phyloP scores from a whole-genome alignment of 495 filamentous ascomycete genomes.

The Podospora australis region DNA sequence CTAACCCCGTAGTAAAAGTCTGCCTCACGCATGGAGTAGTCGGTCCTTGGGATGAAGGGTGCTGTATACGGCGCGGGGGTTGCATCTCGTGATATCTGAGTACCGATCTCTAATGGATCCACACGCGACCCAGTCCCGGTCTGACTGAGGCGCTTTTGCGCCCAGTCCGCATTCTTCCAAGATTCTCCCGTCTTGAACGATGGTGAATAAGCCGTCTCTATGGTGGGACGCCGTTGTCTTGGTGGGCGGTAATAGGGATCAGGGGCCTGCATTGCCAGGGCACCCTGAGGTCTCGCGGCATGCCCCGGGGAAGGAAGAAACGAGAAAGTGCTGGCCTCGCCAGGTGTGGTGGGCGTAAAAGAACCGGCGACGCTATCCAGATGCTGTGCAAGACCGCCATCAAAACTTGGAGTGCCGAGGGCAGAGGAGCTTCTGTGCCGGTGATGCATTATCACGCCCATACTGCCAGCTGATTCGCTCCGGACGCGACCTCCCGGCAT shows the following conservation, averaged over 20 bases:
- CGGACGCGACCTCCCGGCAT: constrained; percentile 58
- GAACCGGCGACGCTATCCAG: constrained; percentile 43
- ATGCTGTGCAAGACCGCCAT: constrained; percentile 28
- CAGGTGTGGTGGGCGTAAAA: constrained; percentile 62
- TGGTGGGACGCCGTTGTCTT: constrained; percentile 54
- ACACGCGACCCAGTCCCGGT: constrained; percentile 20
- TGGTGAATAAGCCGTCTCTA: constrained; percentile 42
- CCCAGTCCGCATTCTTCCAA: constrained; percentile 46
- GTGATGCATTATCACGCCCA: constrained; percentile 56
- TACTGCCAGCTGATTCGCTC: constrained; percentile 76
- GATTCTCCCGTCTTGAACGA: constrained; percentile 38
- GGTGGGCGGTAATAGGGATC: constrained; percentile 85
- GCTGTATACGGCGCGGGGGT: constrained; percentile 35
- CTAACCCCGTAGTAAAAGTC: constrained; percentile 93
- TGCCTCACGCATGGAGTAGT: constrained; percentile 87
- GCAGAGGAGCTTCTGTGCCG: constrained; percentile 39
- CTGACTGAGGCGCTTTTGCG: constrained; percentile 40
- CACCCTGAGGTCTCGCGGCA: constrained; percentile 33
- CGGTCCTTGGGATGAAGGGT: constrained; percentile 48
- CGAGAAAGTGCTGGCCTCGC: constrained; percentile 62
- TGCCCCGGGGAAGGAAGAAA: constrained; percentile 53
- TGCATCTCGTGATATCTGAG: constrained; percentile 31
- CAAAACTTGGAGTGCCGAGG: constrained; percentile 36
- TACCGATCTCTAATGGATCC: constrained; percentile 34
- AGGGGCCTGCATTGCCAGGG: constrained; percentile 43